These are phyloP conservation scores for Xylariaceae sp. DNA, from an alignment of 2,329 filamentous ascomycete species.

Conservation along the genomic window DNA sequence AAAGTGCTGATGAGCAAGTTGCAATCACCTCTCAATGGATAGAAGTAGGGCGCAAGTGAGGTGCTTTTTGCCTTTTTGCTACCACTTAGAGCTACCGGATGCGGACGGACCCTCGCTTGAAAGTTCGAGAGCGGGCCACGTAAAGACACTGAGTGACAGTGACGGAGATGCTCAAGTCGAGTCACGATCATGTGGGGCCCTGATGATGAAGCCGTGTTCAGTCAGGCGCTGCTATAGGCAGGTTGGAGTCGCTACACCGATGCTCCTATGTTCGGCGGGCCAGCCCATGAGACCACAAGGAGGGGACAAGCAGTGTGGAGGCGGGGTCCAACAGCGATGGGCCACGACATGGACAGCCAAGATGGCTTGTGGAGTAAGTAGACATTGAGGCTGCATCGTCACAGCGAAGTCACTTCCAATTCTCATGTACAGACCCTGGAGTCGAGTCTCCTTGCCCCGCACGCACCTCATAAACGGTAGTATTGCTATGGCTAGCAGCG, in stretches of 20 bases:
- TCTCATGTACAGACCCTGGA: not conserved
- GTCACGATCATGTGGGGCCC: not conserved
- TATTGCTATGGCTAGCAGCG: not conserved
- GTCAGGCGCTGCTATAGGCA: not conserved
- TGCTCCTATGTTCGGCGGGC: not conserved
- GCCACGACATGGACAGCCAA: slow-evolving; percentile 6
- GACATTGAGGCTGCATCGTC: slow-evolving; percentile 4
- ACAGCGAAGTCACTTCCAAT: slow-evolving; percentile 9
- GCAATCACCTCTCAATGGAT: too few species aligned
- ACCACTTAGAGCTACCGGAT: too few species aligned
- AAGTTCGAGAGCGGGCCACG: too few species aligned
- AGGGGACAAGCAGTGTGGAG: not conserved
- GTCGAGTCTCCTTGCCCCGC: slow-evolving; percentile 4
- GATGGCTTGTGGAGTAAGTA: slow-evolving; percentile 10
- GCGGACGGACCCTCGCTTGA: too few species aligned
- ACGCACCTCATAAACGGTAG: not conserved
- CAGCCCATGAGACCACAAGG: not conserved
- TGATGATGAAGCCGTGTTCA: not conserved
- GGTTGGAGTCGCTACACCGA: not conserved
- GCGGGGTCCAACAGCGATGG: slow-evolving; percentile 9
- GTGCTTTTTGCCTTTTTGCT: too few species aligned
- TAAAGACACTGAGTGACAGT: too few species aligned
- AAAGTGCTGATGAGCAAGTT: too few species aligned
- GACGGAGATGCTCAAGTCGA: not conserved
- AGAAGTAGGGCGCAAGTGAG: too few species aligned